Evolutionary conservation across 2,329 filamentous ascomycete species (phyloP), one percentile per base, ranked within the genome.

Genomic region (Paecilomyces formosus): DNA sequence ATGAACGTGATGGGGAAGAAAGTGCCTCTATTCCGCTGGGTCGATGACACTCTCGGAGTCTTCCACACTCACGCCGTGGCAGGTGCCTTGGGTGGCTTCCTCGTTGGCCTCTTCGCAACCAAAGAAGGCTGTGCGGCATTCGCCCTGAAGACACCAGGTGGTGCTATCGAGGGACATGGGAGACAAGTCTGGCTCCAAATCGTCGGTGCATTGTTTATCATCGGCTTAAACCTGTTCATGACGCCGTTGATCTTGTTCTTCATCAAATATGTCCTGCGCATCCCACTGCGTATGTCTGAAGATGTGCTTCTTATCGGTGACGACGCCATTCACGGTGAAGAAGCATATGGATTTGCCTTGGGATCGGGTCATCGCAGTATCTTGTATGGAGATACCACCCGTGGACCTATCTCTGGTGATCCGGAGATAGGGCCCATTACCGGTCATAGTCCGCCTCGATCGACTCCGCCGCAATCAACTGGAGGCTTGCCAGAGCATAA

Each of bases 11-110:
- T 77, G 6, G 77, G 75, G 56, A 78, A 76, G 64, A 74, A 72
- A 57, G 65, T 68, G 57, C 82, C 82, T 62, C 85, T 86, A 70
- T 86, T 87, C 81, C 81, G 82, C 65, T 74, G 77, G 62, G 76
- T 79, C 60, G 81, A 85, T 66, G 82, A 86, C 65, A 74, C 59
- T 9, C 75, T 83, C 50, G 80, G 78, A 59, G 73, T 79, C 39
- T 75, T 78, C 56, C 75, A 81, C 66, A 81, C 79, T 0, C 79
- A 81, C 66, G 72, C 76, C 64, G 74, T 81, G 2, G 78, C 78
- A 12, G 79, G 77, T 13, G 69, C 74, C 49, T 63, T 79, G 0
- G 79, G 78, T 8, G 78, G 78, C 8, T 79, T 80, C 57, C 68
- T 75, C 12, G 74, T 73, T 0, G 78, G 79, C 24, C 65, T 81